Percentiles rank a stretch among this genome's conserved stretches.
These are phyloP conservation scores for Neurospora sp. DNA, from an alignment of 495 filamentous ascomycete species.

Conservation along the genomic window DNA sequence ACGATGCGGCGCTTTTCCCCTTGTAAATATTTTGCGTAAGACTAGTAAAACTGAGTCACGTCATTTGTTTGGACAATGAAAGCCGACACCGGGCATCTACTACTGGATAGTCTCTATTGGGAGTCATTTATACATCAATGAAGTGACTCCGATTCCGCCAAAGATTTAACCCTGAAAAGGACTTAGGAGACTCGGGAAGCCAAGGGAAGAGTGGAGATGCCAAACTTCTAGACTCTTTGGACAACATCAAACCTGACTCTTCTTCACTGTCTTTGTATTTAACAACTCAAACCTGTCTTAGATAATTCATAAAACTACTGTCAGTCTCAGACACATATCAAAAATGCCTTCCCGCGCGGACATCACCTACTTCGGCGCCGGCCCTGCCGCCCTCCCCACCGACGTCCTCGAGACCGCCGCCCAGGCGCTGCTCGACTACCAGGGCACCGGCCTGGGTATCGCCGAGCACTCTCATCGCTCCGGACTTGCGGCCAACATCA, in stretches of 20 bases:
- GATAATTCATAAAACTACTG: background rate
- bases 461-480: conserved; percentile 88
- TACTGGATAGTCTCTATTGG: background rate
- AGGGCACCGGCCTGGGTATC: conserved; percentile 67
- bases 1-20: conserved; percentile 6
- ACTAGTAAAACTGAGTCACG: conserved; percentile 11
- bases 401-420: conserved; percentile 64
- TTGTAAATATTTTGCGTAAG: conserved; percentile 15
- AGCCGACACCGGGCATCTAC: conserved; percentile 6
- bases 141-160: conserved; percentile 1
- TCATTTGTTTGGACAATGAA: conserved; percentile 3
- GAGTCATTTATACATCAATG: background rate
- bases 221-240: background rate
- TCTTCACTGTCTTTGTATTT: background rate
- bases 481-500: conserved; percentile 58
- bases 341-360: conserved; percentile 25
- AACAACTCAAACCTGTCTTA: background rate
- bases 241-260: conserved; percentile 1
- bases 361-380: conserved; percentile 59
- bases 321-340: background rate
- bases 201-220: background rate
- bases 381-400: conserved; percentile 75
- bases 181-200: background rate
- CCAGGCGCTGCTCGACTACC: conserved; percentile 69
- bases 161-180: background rate